Base-by-base conservation (phyloP, 805 yeast genomes). In the Schizosaccharomyces octosporus region DNA sequence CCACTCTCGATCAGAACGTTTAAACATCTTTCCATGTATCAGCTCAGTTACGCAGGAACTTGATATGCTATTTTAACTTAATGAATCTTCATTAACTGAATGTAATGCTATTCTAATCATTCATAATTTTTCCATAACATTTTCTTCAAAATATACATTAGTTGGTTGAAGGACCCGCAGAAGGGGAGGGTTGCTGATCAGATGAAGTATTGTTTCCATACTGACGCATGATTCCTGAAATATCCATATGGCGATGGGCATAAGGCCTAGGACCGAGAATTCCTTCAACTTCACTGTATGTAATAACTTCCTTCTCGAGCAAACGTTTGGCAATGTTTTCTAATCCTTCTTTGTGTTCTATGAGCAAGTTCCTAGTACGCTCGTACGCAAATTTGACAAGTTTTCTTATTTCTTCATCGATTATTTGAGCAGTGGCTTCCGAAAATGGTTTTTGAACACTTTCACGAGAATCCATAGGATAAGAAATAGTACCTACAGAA, bases 271-370 rank as follows among this genome's bases (percentile, higher is more conserved):
- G 84, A 13, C 99, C 99, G 59, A 93, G 73, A 61, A 93, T 70
- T 61, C 85, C 77, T 63, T 89, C 82, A 94, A 93, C 87, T 69
- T 93, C 98, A 67, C 87, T 94, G 71, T 98, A 81, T 3, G 95
- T 87, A 32, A 93, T 78, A 17, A 87, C 95, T 72, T 93, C 99
- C 71, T 90, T 88, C 62, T 77, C 73, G 68, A 90, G 78, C 64
- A 93, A 76, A 67, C 87, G 87, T 70, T 89, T 84, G 0, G 98
- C 98, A 51, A 94, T 89, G 64, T 80, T 75, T 64, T 82, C 89
- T 48, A 93, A 87, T 63, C 84, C 93, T 4, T 75, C 78, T n/a
- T 81, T 69, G 69, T 85, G 85, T 66, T 84, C 85, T 19, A 72
- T 75, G 67, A 93, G 75, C 59, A 93, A 74, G n/a, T 73, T 69